phyloP scores from a whole-genome alignment of 2,329 filamentous ascomycete genomes.

The Chaetoscypha palmicola region DNA sequence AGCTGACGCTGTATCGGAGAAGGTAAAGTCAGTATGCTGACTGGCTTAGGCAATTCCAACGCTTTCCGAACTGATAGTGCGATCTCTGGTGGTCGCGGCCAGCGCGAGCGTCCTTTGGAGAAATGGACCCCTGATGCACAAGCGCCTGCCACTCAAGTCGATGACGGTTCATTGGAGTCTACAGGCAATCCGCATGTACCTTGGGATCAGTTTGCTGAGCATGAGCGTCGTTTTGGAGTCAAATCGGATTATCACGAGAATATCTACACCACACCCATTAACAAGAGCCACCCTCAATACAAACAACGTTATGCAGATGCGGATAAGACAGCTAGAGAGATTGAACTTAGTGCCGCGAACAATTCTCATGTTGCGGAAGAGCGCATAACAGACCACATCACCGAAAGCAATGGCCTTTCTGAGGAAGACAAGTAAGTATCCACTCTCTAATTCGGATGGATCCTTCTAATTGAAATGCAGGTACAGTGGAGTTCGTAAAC shows the following conservation, averaged over 20 bases:
- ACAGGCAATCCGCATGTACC: constrained; percentile 23
- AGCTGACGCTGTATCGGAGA: constrained; percentile 11
- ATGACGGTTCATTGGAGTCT: constrained; percentile 65
- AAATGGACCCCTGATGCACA: constrained; percentile 68
- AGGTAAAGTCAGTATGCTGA: constrained; percentile 15
- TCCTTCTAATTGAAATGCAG: constrained; percentile 35
- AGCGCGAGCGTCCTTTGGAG: constrained; percentile 69
- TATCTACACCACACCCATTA: constrained; percentile 86
- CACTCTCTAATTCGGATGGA: background rate
- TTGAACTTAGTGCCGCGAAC: constrained; percentile 65
- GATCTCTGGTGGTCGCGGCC: constrained; percentile 67
- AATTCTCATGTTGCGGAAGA: constrained; percentile 89
- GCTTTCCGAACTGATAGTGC: constrained; percentile 82
- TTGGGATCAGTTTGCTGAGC: constrained; percentile 94
- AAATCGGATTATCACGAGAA: constrained; percentile 90
- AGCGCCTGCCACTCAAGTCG: too few species aligned
- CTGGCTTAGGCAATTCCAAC: constrained; percentile 50
- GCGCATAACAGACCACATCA: constrained; percentile 63
- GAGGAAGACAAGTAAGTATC: constrained; percentile 80
- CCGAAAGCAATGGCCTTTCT: constrained; percentile 60
- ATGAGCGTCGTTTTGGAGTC: constrained; percentile 80
- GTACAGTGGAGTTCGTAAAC: constrained; percentile 85
- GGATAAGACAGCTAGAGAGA: constrained; percentile 80
- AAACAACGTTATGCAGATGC: constrained; percentile 70
- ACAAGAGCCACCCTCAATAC: constrained; percentile 77